Evolutionary conservation across 2,329 filamentous ascomycete genomes (phyloP).

Genomic region (Paracoccidioides lutzii): DNA sequence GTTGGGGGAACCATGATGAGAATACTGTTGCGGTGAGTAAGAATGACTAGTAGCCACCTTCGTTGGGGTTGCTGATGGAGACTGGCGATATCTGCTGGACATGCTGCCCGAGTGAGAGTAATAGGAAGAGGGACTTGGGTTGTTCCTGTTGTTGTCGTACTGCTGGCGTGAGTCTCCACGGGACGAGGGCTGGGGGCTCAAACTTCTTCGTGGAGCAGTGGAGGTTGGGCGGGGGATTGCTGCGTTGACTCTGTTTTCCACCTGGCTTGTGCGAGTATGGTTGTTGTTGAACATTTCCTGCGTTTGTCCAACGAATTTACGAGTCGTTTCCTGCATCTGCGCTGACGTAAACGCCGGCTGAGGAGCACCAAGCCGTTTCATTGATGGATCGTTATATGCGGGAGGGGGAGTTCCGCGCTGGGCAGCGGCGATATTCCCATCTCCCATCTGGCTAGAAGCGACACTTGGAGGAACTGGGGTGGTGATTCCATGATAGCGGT

Average conservation of each 20-base stretch:
- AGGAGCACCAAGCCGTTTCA: slow-evolving; percentile 73
- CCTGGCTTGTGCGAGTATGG: slow-evolving; percentile 20
- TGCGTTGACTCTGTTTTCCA: slow-evolving; percentile 20
- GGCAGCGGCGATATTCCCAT: slow-evolving; percentile 30
- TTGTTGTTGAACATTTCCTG: slow-evolving; percentile 54
- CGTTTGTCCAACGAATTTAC: slow-evolving; percentile 74
- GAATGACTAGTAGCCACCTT: slow-evolving; percentile 23
- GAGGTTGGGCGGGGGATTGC: slow-evolving; percentile 25
- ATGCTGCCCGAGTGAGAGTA: slow-evolving; percentile 32
- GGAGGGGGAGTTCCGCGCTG: slow-evolving; percentile 71
- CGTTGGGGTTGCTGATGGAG: slow-evolving; percentile 12
- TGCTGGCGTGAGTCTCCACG: slow-evolving; percentile 25
- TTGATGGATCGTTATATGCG: slow-evolving; percentile 61
- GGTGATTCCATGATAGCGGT: slow-evolving; percentile 84
- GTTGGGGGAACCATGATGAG: slow-evolving; percentile 26
- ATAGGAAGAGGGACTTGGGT: slow-evolving; percentile 33
- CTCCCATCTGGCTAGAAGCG: slow-evolving; percentile 19
- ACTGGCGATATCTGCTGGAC: slow-evolving; percentile 26
- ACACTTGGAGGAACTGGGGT: slow-evolving; percentile 53
- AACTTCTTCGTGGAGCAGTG: slow-evolving; percentile 26
- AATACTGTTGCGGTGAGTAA: slow-evolving; percentile 30
- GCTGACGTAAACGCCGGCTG: slow-evolving; percentile 84
- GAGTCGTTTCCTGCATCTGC: slow-evolving; percentile 89
- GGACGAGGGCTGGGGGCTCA: slow-evolving; percentile 22
- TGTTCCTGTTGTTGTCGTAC: slow-evolving; percentile 30